Base-by-base conservation (phyloP, 371 early-diverging fungal species). In the Phascolomyces articulosus region DNA sequence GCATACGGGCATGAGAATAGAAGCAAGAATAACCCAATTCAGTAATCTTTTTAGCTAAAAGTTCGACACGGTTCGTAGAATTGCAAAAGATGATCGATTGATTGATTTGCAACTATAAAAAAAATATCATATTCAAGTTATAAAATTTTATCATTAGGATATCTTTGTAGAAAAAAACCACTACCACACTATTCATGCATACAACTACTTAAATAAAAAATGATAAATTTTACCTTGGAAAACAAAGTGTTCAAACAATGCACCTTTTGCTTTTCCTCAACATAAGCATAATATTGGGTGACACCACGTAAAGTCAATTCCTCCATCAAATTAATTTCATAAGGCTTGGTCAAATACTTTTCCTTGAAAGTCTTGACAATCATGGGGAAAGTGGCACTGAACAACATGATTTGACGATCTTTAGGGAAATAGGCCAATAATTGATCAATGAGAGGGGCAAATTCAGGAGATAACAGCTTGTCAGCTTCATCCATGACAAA, bases 21-120 rank as follows among this genome's bases (percentile, higher is more conserved):
- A 95, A 99, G 78, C 98, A 96, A 51, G 98, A 96, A 80, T 97
- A 98, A 38, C 99, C 99, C 28, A 99, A 89, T 64, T 98, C 98
- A 11, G 99, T 98, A 65, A 99, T 98, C 75, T 97, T 98, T 76
- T 94, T 93, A 49, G 98, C 99, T 62, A 99, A 83, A 64, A 96
- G 86, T 79, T 99, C 98, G 13, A 98, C 99, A 29, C 98, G 96
- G 81, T 93, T 93, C 28, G 98, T 96, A 9, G 96, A 95, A 83
- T 98, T 99, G 81, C 98, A 98, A 79, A 99, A 99, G 73, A 99
- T 98, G 69, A 99, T 98, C 62, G 98, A 98, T 85, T 99, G 99
- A 80, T 99, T 98, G 88, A 99, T 94, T 88, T 97, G 96, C 27
- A 99, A 90, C 91, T 85, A 28, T 44, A 44, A 13, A n/a, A 15